These are phyloP conservation scores for Amphicarpaea edgeworthii DNA, from an alignment of 306 rosid species.

Conservation along the genomic window DNA sequence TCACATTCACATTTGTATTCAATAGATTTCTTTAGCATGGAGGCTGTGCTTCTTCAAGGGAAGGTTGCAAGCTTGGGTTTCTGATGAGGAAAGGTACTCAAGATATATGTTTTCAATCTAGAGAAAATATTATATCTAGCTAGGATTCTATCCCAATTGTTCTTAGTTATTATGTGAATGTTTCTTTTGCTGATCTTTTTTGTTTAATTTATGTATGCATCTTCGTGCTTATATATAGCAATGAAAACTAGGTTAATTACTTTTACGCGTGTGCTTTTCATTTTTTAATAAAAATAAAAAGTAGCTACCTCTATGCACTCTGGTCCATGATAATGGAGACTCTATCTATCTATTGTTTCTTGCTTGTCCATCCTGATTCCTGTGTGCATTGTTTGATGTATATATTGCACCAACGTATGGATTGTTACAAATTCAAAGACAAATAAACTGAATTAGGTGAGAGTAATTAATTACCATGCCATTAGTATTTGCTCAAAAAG, in stretches of 20 bases:
- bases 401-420: background rate
- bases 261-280: background rate
- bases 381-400: slow-evolving; percentile 14
- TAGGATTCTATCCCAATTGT: slow-evolving; percentile 45
- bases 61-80: slow-evolving; percentile 23
- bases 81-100: slow-evolving; percentile 38
- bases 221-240: slow-evolving; percentile 30
- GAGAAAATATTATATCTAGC: slow-evolving; percentile 35
- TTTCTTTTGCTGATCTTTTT: slow-evolving; percentile 15
- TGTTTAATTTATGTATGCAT: slow-evolving; percentile 16
- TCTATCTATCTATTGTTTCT: slow-evolving; percentile 3
- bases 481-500: background rate
- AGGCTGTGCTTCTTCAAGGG: slow-evolving; percentile 44
- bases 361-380: slow-evolving; percentile 1
- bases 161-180: slow-evolving; percentile 29
- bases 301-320: background rate
- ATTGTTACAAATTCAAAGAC: background rate
- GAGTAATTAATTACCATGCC: background rate
- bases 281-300: background rate
- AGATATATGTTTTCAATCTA: slow-evolving; percentile 25
- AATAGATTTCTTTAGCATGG: slow-evolving; percentile 19
- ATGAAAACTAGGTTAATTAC: slow-evolving; percentile 37
- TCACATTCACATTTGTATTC: no score
- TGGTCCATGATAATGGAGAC: background rate
- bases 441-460: slow-evolving; percentile 2